A percentile compares a stretch with the other conserved stretches of the same genome.
phyloP scores from a whole-genome alignment of 306 rosid genomes.

The Myrica gale region DNA sequence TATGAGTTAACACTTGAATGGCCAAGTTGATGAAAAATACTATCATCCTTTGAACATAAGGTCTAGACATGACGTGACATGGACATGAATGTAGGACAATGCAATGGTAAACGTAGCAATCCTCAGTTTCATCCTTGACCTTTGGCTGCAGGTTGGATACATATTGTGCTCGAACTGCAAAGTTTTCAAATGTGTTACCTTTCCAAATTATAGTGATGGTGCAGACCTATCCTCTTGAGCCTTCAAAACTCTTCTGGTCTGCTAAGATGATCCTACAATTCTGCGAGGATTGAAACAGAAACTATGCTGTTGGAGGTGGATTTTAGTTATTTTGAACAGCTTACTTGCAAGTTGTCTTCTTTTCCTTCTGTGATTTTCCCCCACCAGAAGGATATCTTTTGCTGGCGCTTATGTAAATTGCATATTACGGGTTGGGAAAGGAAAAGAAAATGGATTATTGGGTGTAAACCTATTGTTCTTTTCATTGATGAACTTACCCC shows the following conservation, averaged over 20 bases:
- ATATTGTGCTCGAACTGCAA: slow-evolving; percentile 74
- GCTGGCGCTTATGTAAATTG: slow-evolving; percentile 15
- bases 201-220: slow-evolving; percentile 69
- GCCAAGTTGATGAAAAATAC: not conserved
- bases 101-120: not conserved
- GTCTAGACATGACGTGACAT: not conserved
- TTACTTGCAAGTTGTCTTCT: not conserved
- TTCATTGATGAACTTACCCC: not conserved
- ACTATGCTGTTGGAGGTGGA: not conserved
- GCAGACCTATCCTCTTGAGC: slow-evolving; percentile 38
- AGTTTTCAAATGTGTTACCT: slow-evolving; percentile 85
- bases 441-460: not conserved
- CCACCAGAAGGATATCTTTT: slow-evolving; percentile 1
- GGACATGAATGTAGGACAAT: not conserved
- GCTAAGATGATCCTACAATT: not conserved
- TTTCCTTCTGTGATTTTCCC: slow-evolving; percentile 19
- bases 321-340: not conserved
- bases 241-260: slow-evolving; percentile 6
- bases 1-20: not conserved
- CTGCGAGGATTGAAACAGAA: not conserved
- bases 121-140: not conserved
- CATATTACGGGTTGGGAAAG: not conserved
- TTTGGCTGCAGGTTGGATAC: slow-evolving; percentile 63
- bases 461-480: slow-evolving; percentile 3
- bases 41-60: not conserved